A percentile compares a stretch with the other conserved stretches of the same genome.
Evolutionary conservation across 202 grass and related monocot species (phyloP).

Genomic region (Carex arenaria): DNA sequence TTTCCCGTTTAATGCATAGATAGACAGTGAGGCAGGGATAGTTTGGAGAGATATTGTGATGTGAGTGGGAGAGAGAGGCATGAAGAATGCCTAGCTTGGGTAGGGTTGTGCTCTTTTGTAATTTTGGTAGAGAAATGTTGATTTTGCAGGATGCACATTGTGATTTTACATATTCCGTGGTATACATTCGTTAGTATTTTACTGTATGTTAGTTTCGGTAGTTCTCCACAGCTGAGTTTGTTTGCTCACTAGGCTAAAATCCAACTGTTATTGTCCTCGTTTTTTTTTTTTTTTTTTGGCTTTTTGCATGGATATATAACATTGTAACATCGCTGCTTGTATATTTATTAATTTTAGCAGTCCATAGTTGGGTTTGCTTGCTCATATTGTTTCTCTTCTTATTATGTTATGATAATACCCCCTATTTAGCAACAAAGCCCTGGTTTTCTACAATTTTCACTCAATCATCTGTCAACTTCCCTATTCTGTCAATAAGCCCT

Average conservation of each 20-base stretch:
- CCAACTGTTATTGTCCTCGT: neutral
- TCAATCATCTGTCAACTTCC: neutral
- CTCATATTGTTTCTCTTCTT: neutral
- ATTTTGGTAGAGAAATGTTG: neutral
- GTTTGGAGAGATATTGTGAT: neutral
- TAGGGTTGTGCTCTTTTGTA: neutral
- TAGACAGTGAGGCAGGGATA: neutral
- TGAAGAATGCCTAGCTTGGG: neutral
- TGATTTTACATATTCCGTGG: neutral
- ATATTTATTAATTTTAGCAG: neutral
- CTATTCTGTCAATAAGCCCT: neutral
- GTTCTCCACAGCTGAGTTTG: neutral
- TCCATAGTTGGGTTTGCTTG: neutral
- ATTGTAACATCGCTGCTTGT: neutral
- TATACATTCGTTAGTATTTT: neutral
- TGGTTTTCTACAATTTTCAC: neutral
- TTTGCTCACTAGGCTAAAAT: neutral
- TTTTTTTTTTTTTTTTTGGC: neutral
- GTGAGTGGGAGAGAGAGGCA: neutral
- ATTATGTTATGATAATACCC: neutral
- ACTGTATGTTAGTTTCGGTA: neutral
- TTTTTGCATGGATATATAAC: neutral
- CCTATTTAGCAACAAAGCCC: neutral
- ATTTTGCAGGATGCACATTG: neutral
- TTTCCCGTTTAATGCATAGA: neutral